Evolutionary conservation across 1,284 basidiomycete species (phyloP), one percentile per base, ranked within the genome.

Genomic region (Cryptococcus deneoformans): DNA sequence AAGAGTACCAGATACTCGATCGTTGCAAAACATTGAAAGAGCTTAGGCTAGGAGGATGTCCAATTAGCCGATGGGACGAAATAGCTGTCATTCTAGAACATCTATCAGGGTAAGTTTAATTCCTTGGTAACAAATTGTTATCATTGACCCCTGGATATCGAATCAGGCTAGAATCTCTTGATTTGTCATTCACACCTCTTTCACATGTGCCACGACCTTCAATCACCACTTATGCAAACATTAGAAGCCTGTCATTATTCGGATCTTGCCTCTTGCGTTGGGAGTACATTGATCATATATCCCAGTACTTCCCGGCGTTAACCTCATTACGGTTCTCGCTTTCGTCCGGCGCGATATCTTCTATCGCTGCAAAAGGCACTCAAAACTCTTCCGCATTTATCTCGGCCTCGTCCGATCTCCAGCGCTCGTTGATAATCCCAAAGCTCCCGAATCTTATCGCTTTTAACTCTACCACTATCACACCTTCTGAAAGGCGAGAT

Each of bases 401-500:
- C 38, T 16, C n/a, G 38, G 51, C 52, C 24, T 51, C 52, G 34
- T 50, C 54, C 50, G 42, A 36, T 14, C 37, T 54, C 34, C 36
- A 79, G 56, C 77, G 85, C 70, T 80, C 84, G 29, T 80, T 91
- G 65, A 77, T 84, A 44, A 85, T 95, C 59, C 88, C 90, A 48
- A 85, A 84, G 68, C 81, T 95, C 5, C 82, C 86, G 5, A 79
- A 79, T 10, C 81, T 96, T 35, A 68, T 70, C 9, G 69, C 70
- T 37, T 82, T 96, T 42, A 90, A 97, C 73, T 86, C 86, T 34
- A 82, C 85, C 44, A 65, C 72, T 57, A 88, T 90, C 73, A 83
- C 86, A 5, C 56, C 75, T 7, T 84, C 83, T 60, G 92, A 95
- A 71, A 82, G 94, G 40, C 80, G 77, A n/a, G 94, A 97, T 68